Conservation (phyloP, 495 filamentous ascomycete species). For the Aspergillus ellipticus region DNA sequence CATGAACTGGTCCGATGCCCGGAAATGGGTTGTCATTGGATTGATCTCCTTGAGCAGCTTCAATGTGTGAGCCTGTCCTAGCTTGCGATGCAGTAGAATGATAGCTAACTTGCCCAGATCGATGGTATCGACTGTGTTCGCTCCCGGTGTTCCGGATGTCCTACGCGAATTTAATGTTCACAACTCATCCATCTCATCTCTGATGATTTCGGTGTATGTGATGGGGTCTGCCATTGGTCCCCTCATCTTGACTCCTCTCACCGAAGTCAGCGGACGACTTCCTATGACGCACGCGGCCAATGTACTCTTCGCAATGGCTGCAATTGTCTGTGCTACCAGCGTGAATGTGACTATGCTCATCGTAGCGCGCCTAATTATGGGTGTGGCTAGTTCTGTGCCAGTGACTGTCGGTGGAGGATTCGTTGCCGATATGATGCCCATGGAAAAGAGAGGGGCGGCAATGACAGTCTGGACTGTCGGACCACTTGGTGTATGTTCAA, state of each 20-base stretch:
- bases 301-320: constrained; percentile 30
- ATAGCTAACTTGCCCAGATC: neutral
- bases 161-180: constrained; percentile 47
- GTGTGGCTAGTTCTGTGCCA: constrained; percentile 29
- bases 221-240: constrained; percentile 24
- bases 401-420: constrained; percentile 37
- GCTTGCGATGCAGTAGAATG: neutral
- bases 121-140: constrained; percentile 45
- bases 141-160: constrained; percentile 52
- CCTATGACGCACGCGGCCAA: constrained; percentile 35
- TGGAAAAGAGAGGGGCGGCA: constrained; percentile 31
- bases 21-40: constrained; percentile 17
- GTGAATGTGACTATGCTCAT: constrained; percentile 33
- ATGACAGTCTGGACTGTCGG: constrained; percentile 40
- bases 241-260: constrained; percentile 30
- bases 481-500: constrained; percentile 21
- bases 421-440: constrained; percentile 36
- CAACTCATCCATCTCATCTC: constrained; percentile 18
- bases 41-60: constrained; percentile 32
- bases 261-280: constrained; percentile 33
- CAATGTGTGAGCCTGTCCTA: constrained; percentile 27
- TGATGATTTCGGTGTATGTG: constrained; percentile 33
- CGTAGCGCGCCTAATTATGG: constrained; percentile 36
- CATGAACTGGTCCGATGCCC: constrained; percentile 45
- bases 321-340: constrained; percentile 32